Evolutionary conservation across 768 basidiomycete species (phyloP).

Genomic region (Baorangia bicolor): DNA sequence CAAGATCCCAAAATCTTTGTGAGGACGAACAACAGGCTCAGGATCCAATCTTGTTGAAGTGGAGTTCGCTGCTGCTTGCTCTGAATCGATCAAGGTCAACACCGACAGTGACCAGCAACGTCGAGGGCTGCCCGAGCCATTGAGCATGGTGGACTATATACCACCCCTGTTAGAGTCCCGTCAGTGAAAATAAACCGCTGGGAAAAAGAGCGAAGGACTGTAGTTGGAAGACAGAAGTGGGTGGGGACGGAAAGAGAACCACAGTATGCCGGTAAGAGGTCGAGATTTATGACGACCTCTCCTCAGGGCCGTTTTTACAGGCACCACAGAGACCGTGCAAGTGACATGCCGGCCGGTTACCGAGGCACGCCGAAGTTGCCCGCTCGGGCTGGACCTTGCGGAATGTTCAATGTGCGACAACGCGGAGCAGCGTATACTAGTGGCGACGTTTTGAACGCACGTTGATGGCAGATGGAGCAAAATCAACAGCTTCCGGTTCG

Average conservation of each 20-base stretch:
- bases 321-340: constrained; percentile 2
- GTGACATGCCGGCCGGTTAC: not conserved
- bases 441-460: no score
- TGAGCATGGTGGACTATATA: constrained; percentile 3
- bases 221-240: constrained; percentile 13
- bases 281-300: constrained; percentile 1
- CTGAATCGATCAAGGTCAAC: constrained; percentile 9
- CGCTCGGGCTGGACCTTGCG: no score
- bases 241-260: constrained; percentile 1
- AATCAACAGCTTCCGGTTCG: not conserved
- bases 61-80: not conserved
- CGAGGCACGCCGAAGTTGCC: no score
- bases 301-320: constrained; percentile 18
- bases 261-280: not conserved
- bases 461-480: no score
- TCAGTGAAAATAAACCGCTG: not conserved
- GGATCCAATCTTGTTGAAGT: not conserved
- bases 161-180: not conserved
- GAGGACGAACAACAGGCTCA: not conserved
- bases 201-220: constrained; percentile 13
- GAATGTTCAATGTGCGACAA: no score
- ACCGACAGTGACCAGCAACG: constrained; percentile 18
- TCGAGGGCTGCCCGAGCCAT: constrained; percentile 10
- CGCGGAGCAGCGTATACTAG: no score
- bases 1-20: constrained; percentile 43